Evolutionary conservation across 2,329 filamentous ascomycete genomes (phyloP), one percentile per base, ranked within the genome.

Genomic region (Metarhizium brunneum): DNA sequence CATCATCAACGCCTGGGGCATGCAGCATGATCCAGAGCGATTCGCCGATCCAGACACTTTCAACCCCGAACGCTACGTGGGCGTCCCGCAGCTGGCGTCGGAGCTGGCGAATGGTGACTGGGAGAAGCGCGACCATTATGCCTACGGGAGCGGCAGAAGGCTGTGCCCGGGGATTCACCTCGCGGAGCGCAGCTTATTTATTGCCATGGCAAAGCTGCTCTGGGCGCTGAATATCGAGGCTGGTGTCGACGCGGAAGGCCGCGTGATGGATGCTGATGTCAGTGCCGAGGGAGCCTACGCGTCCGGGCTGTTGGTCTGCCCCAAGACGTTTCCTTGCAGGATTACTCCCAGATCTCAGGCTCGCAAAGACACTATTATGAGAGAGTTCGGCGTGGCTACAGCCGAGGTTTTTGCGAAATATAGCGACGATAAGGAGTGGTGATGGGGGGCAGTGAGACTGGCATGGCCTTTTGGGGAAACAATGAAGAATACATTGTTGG

Each of bases 121-220:
- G 20, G 51, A 47, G 7, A 59, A 61, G 8, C 66, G 71, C 6
- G 71, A 74, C 57, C 76, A 78, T 58, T 79, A 73, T 58, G 67
- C 66, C 1, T 79, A 76, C 60, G 76, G 76, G 2, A 69, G 67
- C 13, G 76, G 76, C 1, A 67, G 76, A 2, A 70, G 76, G 4
- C 70, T 79, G 20, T 79, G 76, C 58, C 71, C 71, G 0, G 77
- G 77, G 0, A 73, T 76, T 6, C 74, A 80, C 54, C 66, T 81
- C 7, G 75, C 76, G 1, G 76, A 80, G 62, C 69, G 74, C 5
- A 75, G 68, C 29, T 63, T 78, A 18, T 73, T 69, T 56, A 47
- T 72, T 1, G 64, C 61, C 40, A 64, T 72, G 14, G 64, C 73
- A 0, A 70, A 70, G 54, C 53, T 76, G 0, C 58, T 82, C 0